A percentile compares a stretch with the other conserved stretches of the same genome.
Conservation (phyloP, 305 asterid species). For the Fraxinus sp. region DNA sequence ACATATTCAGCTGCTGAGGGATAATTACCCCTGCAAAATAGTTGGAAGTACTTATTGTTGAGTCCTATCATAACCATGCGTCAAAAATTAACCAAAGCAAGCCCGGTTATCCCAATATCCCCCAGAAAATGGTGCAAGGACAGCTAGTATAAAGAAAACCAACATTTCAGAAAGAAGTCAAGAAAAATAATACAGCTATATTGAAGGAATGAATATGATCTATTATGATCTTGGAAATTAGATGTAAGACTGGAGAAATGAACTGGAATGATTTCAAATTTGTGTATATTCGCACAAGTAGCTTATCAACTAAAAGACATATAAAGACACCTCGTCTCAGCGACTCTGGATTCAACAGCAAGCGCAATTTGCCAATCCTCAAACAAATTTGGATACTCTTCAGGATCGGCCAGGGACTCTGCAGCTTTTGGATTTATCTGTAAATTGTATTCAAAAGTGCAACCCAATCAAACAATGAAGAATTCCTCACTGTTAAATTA, state of each 20-base stretch:
- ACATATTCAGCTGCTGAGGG: conserved; percentile 78
- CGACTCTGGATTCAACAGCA: conserved; percentile 69
- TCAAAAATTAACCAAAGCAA: background rate
- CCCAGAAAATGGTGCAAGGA: conserved; percentile 15
- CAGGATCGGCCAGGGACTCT: conserved; percentile 96
- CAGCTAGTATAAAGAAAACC: conserved; percentile 6
- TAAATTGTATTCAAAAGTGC: conserved; percentile 20
- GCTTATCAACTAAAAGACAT: background rate
- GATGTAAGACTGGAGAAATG: conserved; percentile 2
- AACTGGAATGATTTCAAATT: conserved; percentile 1
- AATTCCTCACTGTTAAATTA: background rate
- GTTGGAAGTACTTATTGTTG: conserved; percentile 1
- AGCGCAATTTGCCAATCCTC: conserved; percentile 96
- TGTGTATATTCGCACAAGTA: background rate
- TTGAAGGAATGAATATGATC: conserved; percentile 7
- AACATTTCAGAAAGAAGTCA: background rate
- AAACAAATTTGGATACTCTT: conserved; percentile 83
- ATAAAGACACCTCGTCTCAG: conserved; percentile 58
- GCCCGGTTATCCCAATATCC: conserved; percentile 3
- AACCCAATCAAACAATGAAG: conserved; percentile 23
- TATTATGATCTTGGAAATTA: conserved; percentile 11
- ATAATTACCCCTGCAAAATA: conserved; percentile 32
- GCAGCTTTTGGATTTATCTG: conserved; percentile 96
- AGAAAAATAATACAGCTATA: background rate
- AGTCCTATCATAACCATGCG: background rate